Evolutionary conservation across 2,329 filamentous ascomycete genomes (phyloP).

Genomic region (Drechslerella coelobrocha): DNA sequence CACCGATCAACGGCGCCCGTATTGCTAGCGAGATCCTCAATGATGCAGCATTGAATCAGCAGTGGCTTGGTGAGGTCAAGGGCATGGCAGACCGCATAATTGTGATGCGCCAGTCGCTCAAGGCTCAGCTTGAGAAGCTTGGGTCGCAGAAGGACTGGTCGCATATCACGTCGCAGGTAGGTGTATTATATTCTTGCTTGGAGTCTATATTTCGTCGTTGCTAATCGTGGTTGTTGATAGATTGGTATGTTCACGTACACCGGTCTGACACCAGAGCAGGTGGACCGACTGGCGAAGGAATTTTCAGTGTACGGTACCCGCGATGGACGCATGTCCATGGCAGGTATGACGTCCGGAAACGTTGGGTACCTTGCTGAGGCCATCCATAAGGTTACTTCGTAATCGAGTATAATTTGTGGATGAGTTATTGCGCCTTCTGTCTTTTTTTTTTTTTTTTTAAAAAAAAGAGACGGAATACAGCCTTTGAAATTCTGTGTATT

Average conservation of each 20-base stretch:
- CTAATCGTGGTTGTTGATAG: conserved; percentile 16
- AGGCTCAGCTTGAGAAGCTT: conserved; percentile 80
- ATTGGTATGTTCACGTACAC: conserved; percentile 99
- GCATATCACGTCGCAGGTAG: conserved; percentile 86
- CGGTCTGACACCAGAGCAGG: conserved; percentile 76
- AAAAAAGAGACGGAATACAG: too few species aligned
- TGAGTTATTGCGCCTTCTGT: too few species aligned
- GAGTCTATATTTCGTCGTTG: background rate
- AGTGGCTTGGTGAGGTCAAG: conserved; percentile 90
- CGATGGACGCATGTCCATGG: conserved; percentile 84
- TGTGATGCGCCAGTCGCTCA: conserved; percentile 81
- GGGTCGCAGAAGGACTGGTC: conserved; percentile 91
- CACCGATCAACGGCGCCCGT: conserved; percentile 89
- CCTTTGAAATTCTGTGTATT: too few species aligned
- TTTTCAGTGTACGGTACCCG: conserved; percentile 98
- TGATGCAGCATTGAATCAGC: conserved; percentile 76
- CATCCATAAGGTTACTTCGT: conserved; percentile 73
- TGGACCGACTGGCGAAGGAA: conserved; percentile 58
- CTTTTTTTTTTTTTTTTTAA: too few species aligned
- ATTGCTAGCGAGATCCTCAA: conserved; percentile 87
- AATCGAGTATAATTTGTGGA: conserved; percentile 2
- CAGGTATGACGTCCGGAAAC: conserved; percentile 80
- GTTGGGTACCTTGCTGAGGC: conserved; percentile 79
- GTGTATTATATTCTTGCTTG: background rate
- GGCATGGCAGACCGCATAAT: conserved; percentile 97